These are phyloP conservation scores for Mycosarcoma mackinlayi DNA, from an alignment of 1,284 basidiomycete genomes.

Conservation along the genomic window DNA sequence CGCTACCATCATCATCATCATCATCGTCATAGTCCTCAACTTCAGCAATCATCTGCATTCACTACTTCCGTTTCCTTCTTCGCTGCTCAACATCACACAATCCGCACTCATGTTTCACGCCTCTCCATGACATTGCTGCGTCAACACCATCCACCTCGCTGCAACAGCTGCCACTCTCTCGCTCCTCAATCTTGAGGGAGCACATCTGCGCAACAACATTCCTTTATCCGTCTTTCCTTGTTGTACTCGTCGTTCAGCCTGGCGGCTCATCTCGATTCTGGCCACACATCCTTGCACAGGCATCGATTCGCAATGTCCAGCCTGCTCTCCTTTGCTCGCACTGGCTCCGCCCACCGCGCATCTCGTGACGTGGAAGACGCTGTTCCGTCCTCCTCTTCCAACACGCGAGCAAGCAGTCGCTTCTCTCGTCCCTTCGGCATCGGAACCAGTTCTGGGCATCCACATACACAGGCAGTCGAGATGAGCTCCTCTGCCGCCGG, in stretches of 20 bases:
- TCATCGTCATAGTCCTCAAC: neutral
- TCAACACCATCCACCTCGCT: neutral
- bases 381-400: slow-evolving; percentile 8
- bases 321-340: slow-evolving; percentile 28
- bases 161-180: neutral
- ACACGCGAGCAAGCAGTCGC: slow-evolving; percentile 4
- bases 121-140: too few species aligned
- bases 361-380: slow-evolving; percentile 28
- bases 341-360: slow-evolving; percentile 18
- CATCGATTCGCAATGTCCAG: slow-evolving; percentile 26
- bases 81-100: neutral
- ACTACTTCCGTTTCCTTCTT: neutral
- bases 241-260: neutral
- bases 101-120: neutral
- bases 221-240: neutral
- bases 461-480: slow-evolving; percentile 14
- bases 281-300: neutral
- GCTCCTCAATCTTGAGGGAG: neutral
- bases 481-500: slow-evolving; percentile 18
- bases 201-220: neutral
- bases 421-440: slow-evolving; percentile 27
- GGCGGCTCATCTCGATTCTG: too few species aligned
- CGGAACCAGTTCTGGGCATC: slow-evolving; percentile 7
- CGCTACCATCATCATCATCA: neutral
- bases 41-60: neutral